Evolutionary conservation across 768 basidiomycete genomes (phyloP), one percentile per base, ranked within the genome.

Genomic region (Phanerodontia chrysosporium): DNA sequence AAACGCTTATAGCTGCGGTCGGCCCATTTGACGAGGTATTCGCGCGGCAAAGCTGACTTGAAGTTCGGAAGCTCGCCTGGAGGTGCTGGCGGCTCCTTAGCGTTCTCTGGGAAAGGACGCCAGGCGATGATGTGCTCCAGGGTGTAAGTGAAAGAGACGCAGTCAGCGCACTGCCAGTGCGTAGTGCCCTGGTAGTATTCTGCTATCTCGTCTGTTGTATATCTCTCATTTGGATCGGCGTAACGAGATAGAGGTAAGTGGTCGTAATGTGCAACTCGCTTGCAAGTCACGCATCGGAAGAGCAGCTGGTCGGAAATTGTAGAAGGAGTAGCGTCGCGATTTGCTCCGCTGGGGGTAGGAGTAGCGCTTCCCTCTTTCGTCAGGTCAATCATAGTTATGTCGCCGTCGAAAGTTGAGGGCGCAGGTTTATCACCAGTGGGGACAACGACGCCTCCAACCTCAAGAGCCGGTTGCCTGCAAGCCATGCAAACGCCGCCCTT

Each of bases 11-110:
- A 98, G 63, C 93, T 91, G 46, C 88, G 75, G 42, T 79, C 84
- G 9, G 72, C 71, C 93, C 94, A 98, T 70, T 98, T 98, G 57
- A 98, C 84, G 13, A 98, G 83, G 69, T 98, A 98, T 71, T 96
- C 92, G 45, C 95, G 76, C n/a, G 91, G 92, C 16, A 95, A 78
- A 32, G 75, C 65, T 25, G 75, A 69, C 69, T 86, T 94, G 69
- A 78, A 78, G 62, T 83, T 73, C 0, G 81, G 76, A 2, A 73
- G 65, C 54, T 80, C 74, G 49, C 75, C 76, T 7, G 64, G 51
- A 7, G 74, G 66, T 28, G 65, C 72, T 25, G 74, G 59, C 2
- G 83, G 76, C 66, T 92, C 88, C 8, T 78, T 70, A 18, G 84
- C 88, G 60, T 80, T 78, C 0, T 80, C 72, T 25, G 92, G 91